Evolutionary conservation across 768 basidiomycete species (phyloP).

Genomic region (Calocybe indica): DNA sequence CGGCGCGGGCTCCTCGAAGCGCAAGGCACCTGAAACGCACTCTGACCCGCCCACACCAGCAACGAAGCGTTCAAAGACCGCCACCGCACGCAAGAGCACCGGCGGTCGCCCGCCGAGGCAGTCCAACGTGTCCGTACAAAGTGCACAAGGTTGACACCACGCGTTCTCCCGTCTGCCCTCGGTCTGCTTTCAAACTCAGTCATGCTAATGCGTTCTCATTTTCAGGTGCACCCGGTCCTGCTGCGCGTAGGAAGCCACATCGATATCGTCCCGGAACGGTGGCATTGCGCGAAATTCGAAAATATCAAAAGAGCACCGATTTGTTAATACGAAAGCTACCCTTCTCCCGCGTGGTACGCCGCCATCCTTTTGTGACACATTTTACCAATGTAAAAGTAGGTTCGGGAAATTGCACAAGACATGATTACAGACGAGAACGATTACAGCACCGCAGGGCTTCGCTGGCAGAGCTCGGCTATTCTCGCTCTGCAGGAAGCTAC

Average conservation of each 20-base stretch:
- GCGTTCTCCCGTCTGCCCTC: constrained; percentile 3
- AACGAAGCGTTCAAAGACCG: constrained; percentile 42
- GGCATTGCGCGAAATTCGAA: constrained; percentile 87
- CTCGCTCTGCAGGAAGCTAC: constrained; percentile 95
- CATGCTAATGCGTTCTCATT: not conserved
- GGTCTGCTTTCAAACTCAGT: not conserved
- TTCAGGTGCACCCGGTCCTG: not conserved
- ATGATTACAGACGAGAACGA: constrained; percentile 77
- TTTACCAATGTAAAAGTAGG: constrained; percentile 42
- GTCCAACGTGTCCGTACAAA: constrained; percentile 13
- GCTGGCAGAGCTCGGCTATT: constrained; percentile 96
- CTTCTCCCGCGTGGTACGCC: constrained; percentile 84
- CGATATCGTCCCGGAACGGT: constrained; percentile 89
- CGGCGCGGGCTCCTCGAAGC: constrained; percentile 38
- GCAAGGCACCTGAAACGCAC: constrained; percentile 35
- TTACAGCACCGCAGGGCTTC: constrained; percentile 52
- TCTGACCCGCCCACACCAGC: constrained; percentile 43
- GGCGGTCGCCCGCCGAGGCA: constrained; percentile 54
- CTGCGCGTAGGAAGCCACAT: constrained; percentile 36
- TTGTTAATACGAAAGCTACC: constrained; percentile 83
- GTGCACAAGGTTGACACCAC: too few species aligned
- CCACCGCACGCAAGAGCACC: constrained; percentile 82
- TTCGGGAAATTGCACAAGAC: constrained; percentile 90
- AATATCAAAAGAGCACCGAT: constrained; percentile 92
- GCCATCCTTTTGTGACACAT: not conserved